Percentiles rank a stretch among this genome's conserved stretches.
phyloP scores from a whole-genome alignment of 2,329 filamentous ascomycete genomes.

The Phoma sp. region DNA sequence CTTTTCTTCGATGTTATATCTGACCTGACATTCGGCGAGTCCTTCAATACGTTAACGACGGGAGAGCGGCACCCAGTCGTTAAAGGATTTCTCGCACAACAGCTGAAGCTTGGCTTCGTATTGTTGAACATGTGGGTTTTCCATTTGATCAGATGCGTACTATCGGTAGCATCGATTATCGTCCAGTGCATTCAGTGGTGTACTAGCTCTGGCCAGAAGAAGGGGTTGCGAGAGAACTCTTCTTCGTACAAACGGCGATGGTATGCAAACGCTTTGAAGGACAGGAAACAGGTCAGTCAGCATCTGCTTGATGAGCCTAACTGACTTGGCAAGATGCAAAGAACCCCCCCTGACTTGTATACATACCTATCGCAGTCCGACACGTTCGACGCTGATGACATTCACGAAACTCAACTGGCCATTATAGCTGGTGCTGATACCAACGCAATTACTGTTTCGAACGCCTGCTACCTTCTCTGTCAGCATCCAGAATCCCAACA shows the following conservation, averaged over 20 bases:
- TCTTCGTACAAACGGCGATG: slow-evolving; percentile 3
- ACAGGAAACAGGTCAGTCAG: slow-evolving; percentile 12
- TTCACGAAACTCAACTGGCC: slow-evolving; percentile 21
- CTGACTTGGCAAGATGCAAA: slow-evolving; percentile 15
- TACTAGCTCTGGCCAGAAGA: background rate
- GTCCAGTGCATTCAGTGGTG: background rate
- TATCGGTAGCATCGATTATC: background rate
- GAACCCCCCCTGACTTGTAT: slow-evolving; percentile 17
- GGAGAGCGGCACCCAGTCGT: slow-evolving; percentile 13
- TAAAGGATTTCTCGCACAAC: slow-evolving; percentile 10
- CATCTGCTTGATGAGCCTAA: background rate
- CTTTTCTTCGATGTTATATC: slow-evolving; percentile 24
- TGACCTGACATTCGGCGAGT: slow-evolving; percentile 20
- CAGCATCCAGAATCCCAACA: slow-evolving; percentile 40
- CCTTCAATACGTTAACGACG: slow-evolving; percentile 17
- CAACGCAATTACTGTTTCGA: slow-evolving; percentile 57
- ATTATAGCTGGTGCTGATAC: slow-evolving; percentile 56
- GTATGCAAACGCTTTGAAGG: slow-evolving; percentile 16
- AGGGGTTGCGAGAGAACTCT: slow-evolving; percentile 1
- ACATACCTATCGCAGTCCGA: slow-evolving; percentile 19
- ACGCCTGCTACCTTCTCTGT: slow-evolving; percentile 50
- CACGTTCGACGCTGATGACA: slow-evolving; percentile 1
- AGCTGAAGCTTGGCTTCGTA: slow-evolving; percentile 14
- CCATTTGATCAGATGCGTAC: slow-evolving; percentile 13
- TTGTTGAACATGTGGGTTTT: slow-evolving; percentile 20